Conservation (phyloP, 805 yeast species). For the Candida taoyuanica region DNA sequence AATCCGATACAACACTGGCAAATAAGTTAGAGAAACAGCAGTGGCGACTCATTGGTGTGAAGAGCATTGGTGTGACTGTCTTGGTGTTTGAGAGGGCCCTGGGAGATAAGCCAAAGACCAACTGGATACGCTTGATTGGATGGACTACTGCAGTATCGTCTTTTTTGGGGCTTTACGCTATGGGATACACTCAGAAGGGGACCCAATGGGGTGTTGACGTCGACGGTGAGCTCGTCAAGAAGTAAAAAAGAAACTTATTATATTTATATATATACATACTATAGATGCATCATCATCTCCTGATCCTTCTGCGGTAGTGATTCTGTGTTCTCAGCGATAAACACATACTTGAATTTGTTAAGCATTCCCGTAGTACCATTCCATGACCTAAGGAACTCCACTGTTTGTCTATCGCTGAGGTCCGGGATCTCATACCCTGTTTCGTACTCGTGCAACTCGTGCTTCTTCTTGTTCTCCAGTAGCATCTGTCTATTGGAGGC, state of each 20-base stretch:
- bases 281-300: no score
- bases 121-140: not conserved
- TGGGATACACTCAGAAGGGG: not conserved
- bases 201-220: not conserved
- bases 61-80: slow-evolving; percentile 28
- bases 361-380: slow-evolving; percentile 78
- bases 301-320: slow-evolving; percentile 13
- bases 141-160: not conserved
- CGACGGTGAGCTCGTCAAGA: not conserved
- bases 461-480: slow-evolving; percentile 55
- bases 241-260: no score
- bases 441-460: slow-evolving; percentile 56
- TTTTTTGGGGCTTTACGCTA: not conserved
- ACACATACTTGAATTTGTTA: slow-evolving; percentile 45
- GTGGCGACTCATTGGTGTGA: slow-evolving; percentile 31
- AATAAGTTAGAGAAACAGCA: slow-evolving; percentile 36
- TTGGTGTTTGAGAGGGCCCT: slow-evolving; percentile 37
- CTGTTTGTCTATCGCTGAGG: slow-evolving; percentile 55
- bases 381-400: slow-evolving; percentile 64
- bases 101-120: not conserved
- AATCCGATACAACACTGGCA: slow-evolving; percentile 32
- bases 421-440: slow-evolving; percentile 77
- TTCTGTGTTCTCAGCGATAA: slow-evolving; percentile 23
- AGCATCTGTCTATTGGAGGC: slow-evolving; percentile 63
- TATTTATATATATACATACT: no score